phyloP scores from a whole-genome alignment of 1,139 yeast genomes.

The Blastobotrys apis region DNA sequence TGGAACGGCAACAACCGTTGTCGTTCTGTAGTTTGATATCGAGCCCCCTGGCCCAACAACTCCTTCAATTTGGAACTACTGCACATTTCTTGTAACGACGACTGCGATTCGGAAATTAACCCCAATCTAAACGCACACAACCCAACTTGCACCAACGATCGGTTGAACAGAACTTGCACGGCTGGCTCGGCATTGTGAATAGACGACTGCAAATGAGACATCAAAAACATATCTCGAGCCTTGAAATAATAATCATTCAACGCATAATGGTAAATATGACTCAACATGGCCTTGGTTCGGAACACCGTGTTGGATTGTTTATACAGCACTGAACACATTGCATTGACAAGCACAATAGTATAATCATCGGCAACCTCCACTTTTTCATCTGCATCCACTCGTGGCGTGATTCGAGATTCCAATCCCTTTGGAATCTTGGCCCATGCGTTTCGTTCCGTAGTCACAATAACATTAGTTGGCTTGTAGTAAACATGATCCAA shows the following conservation, averaged over 20 bases:
- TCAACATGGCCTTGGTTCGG: constrained; percentile 79
- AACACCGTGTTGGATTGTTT: constrained; percentile 62
- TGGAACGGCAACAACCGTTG: constrained; percentile 95
- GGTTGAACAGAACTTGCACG: constrained; percentile 87
- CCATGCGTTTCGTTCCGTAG: constrained; percentile 75
- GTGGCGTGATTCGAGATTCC: constrained; percentile 37
- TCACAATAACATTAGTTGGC: constrained; percentile 67
- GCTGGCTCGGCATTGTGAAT: constrained; percentile 82
- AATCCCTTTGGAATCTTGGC: constrained; percentile 38
- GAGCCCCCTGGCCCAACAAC: constrained; percentile 88
- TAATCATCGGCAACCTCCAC: constrained; percentile 29
- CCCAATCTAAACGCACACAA: constrained; percentile 93
- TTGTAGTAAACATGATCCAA: constrained; percentile 92
- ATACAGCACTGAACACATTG: constrained; percentile 61
- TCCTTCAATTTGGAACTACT: constrained; percentile 86
- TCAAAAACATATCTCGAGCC: constrained; percentile 84
- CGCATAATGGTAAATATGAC: constrained; percentile 86
- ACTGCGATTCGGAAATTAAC: constrained; percentile 80
- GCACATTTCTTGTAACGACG: constrained; percentile 81
- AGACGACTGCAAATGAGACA: constrained; percentile 77
- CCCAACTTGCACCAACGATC: constrained; percentile 94
- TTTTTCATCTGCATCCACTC: constrained; percentile 19
- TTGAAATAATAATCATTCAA: constrained; percentile 75
- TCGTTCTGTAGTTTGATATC: constrained; percentile 53
- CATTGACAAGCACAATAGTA: constrained; percentile 56